Percentiles rank a stretch among this genome's conserved stretches.
Evolutionary conservation across 805 yeast species (phyloP).

Genomic region (Starmerella vaccinii): DNA sequence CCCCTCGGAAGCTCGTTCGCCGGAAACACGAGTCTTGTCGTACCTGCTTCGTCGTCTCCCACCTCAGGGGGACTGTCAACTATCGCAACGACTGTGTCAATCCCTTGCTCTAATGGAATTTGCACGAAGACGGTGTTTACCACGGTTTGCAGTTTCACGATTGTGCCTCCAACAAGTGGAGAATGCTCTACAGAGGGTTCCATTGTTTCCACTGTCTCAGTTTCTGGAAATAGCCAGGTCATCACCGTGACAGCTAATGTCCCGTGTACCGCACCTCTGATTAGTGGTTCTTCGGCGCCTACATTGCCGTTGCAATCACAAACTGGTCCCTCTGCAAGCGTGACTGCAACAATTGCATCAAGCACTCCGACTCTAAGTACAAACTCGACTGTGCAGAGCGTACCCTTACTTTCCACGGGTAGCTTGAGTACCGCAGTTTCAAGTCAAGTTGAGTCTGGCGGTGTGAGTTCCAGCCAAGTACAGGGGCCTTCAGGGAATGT

Average conservation of each 20-base stretch:
- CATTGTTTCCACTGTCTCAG: not conserved
- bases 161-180: not conserved
- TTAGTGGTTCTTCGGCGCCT: too few relatives aligned
- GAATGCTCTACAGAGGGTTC: not conserved
- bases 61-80: not conserved
- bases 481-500: too few relatives aligned
- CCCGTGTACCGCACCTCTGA: conserved; percentile 1
- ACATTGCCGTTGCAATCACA: not conserved
- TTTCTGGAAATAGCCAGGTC: conserved; percentile 7
- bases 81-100: conserved; percentile 14
- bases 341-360: too few relatives aligned
- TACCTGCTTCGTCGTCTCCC: not conserved
- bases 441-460: too few relatives aligned
- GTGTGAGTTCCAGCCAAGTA: too few relatives aligned
- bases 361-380: too few relatives aligned
- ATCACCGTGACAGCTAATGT: conserved; percentile 7
- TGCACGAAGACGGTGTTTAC: not conserved
- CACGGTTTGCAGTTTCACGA: not conserved
- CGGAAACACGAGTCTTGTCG: not conserved
- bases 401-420: too few relatives aligned
- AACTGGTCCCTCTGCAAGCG: too few relatives aligned
- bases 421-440: too few relatives aligned
- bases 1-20: too few relatives aligned
- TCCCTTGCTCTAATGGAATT: conserved; percentile 14
- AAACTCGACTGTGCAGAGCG: too few relatives aligned